These are phyloP conservation scores for Picea glauca DNA, from an alignment of 75 land plant species.

Conservation along the genomic window DNA sequence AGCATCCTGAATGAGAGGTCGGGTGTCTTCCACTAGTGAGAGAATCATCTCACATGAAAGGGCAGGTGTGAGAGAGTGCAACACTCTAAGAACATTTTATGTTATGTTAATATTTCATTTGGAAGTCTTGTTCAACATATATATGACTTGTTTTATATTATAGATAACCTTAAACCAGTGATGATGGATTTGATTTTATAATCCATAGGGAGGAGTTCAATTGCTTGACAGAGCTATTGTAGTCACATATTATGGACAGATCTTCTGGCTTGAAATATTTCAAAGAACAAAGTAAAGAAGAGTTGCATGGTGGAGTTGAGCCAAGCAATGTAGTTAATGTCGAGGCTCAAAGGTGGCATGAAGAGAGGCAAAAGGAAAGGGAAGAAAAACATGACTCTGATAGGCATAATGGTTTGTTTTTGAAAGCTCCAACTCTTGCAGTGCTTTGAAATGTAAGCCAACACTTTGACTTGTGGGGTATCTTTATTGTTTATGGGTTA, in stretches of 20 bases:
- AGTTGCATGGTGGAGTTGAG: background rate
- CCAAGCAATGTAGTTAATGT: background rate
- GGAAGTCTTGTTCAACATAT: no score
- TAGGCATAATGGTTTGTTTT: background rate
- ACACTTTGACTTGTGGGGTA: background rate
- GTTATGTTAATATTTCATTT: no score
- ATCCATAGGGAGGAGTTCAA: constrained; percentile 7
- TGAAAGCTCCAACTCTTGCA: background rate
- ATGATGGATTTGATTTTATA: no score
- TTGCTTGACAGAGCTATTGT: background rate
- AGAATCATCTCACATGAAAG: no score
- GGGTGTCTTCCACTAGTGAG: no score
- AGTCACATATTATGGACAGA: background rate
- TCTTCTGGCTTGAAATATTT: background rate
- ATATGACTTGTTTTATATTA: no score
- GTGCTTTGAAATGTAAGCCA: background rate
- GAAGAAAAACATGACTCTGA: background rate
- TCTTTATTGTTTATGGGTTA: background rate
- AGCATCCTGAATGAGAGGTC: no score
- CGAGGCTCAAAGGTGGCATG: constrained; percentile 7
- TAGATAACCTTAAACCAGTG: no score
- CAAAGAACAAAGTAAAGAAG: background rate
- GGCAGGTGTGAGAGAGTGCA: no score
- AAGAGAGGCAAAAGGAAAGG: constrained; percentile 2
- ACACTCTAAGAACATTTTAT: no score